Evolutionary conservation across 2,329 filamentous ascomycete genomes (phyloP), one percentile per base, ranked within the genome.

Genomic region (Penicillium glabrum): DNA sequence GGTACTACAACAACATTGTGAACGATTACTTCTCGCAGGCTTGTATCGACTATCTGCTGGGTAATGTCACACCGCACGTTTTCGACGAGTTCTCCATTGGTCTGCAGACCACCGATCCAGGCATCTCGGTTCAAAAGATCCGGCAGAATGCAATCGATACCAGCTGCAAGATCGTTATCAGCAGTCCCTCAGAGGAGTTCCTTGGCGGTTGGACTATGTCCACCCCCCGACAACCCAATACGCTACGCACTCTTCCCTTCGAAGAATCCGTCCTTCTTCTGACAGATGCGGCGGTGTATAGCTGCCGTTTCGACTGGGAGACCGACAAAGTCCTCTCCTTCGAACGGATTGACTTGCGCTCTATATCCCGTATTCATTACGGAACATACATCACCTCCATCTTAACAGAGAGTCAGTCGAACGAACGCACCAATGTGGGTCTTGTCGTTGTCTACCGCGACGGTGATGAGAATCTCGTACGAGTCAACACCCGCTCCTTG

Each of bases 21-120:
- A 96, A 96, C 65, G 95, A 99, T 75, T 97, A 96, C 74, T 98
- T 98, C 75, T 89, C 93, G 23, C 95, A 99, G 72, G 90, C 92
- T 0, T 91, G 90, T 50, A 96, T 99, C 62, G 95, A 99, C 72
- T 98, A 95, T 69, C 83, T 96, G 4, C 84, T 98, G 0, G 95
- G 95, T 21, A 95, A 95, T 64, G 90, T 96, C 11, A 91, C 89
- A 0, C 88, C 87, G 1, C 81, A 87, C 16, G 89, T 96, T 3
- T 98, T 98, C 70, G 90, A 93, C 55, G 95, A 99, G 64, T 99
- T 99, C 61, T 92, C 97, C 69, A 86, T 89, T 16, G 89, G 93
- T 65, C 92, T 99, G 86, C 96, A 93, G 84, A 93, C 88, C 44
- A 89, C 90, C 46, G 95, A 99, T 69, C 93, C 93, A 14, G 92